Evolutionary conservation across 371 early-diverging fungal genomes (phyloP), one percentile per base, ranked within the genome.

Genomic region (Rhizomucor miehei): DNA sequence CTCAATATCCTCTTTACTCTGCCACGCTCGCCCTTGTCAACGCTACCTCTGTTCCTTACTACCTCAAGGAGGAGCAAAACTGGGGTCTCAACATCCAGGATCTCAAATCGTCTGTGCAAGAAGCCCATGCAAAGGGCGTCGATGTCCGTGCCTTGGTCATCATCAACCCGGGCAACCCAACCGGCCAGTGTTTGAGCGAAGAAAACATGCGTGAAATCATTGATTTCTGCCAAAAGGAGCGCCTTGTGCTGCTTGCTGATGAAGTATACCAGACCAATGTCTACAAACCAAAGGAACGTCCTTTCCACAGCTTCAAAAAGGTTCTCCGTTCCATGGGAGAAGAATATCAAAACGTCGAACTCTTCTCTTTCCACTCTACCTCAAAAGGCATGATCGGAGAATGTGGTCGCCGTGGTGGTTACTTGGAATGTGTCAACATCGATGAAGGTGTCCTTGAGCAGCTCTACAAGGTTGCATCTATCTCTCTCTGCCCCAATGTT

Each of bases 381-480:
- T 95, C 95, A 44, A 98, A 98, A 75, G 99, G 99, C 44, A 90
- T 97, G 93, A 75, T 98, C 59, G 99, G 99, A 54, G 99, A 98
- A 68, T 98, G 99, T 62, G 99, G 99, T 43, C 89, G 93, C 47
- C 91, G 99, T 41, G 99, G 98, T 54, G 99, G 98, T 3, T 98
- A 94, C 77, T 92, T 95, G 80, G 99, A 97, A 75, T 91, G 91
- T 50, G 81, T 84, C 46, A 89, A 89, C 46, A 81, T 97, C 57
- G 89, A 91, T 66, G 63, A 75, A 4, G 62, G 71, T 10, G 88
- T 96, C 36, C 69, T 86, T 67, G 91, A 82, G 6, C 85, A 95
- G 60, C 69, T 97, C 36, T 93, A 96, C 75, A 98, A 98, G 78
- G 78, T 96, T 52, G 90, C 94, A 4, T 94, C 94, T 37, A 86